Base-by-base conservation (phyloP, 1,284 basidiomycete species). In the Somion occarium region DNA sequence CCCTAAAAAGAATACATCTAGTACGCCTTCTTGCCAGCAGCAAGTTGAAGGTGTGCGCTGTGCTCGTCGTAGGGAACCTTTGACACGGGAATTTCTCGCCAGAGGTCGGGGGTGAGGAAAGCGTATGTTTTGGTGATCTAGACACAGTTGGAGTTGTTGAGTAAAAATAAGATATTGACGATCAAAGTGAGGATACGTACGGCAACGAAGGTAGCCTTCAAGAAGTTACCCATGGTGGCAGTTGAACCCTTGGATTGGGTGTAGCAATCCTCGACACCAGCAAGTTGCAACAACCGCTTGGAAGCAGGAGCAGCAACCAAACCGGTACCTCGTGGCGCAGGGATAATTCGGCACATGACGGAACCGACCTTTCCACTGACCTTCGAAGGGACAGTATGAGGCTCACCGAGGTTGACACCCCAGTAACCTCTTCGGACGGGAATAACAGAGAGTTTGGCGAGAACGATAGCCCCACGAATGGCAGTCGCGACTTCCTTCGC, bases 401-500 rank as follows among this genome's bases (percentile, higher is more conserved):
- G 97, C 70, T 97, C 93, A 79, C 93, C 94, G 65, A 98, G 93
- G 65, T 91, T 90, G 65, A 92, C 90, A 81, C 97, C 97, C 97
- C 97, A 99, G 84, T 98, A 99, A 64, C 96, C 96, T 75, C 97
- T 83, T 66, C 97, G 91, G 59, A 99, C 95, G 64, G 97, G 93
- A 68, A 96, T 87, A 69, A 96, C 87, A 53, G 92, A 91, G 61
- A 98, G 81, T 73, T 99, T 96, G 64, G 94, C 93, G 56, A 98
- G 88, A 74, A 96, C 90, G 75, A 99, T 98, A 57, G 96, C 96
- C 59, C 96, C 96, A 64, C 97, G 94, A 73, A 99, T 98, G 64
- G 97, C 96, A 55, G 95, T 98, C 39, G 97, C 96, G 64, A 99
- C 97, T 82, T 99, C 96, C 83, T 99, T 99, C 65, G 96, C 95